Conservation (phyloP, 176 grass and related monocot species). For the Aegilops speltoides region DNA sequence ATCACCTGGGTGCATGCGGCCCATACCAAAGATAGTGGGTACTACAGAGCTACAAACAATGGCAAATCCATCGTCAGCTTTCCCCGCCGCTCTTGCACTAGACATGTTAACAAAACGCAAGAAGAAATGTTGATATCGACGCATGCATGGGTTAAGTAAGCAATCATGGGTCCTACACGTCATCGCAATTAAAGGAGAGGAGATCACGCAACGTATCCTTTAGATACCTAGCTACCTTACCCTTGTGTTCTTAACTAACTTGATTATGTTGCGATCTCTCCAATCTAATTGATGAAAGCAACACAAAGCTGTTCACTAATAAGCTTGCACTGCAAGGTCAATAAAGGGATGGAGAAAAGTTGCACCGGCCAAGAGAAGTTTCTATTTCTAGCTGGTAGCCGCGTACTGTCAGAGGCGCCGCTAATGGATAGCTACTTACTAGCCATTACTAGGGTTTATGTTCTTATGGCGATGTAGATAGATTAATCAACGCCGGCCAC, state of each 20-base stretch:
- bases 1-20: not conserved
- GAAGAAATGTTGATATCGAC: too few relatives aligned
- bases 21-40: slow-evolving; percentile 35
- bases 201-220: slow-evolving; percentile 1
- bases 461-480: not conserved
- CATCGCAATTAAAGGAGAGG: not conserved
- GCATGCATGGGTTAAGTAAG: not conserved
- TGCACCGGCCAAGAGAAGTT: slow-evolving; percentile 21
- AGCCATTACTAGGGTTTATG: not conserved
- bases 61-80: slow-evolving; percentile 13
- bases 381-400: slow-evolving; percentile 4
- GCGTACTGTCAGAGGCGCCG: slow-evolving; percentile 21
- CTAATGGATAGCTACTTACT: not conserved
- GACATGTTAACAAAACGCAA: not conserved
- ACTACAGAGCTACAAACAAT: not conserved
- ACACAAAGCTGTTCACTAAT: not conserved
- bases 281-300: not conserved
- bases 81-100: slow-evolving; percentile 16
- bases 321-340: slow-evolving; percentile 14
- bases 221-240: not conserved
- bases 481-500: not conserved
- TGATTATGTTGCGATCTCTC: not conserved
- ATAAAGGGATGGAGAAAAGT: not conserved
- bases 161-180: not conserved
- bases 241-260: slow-evolving; percentile 8